These are phyloP conservation scores for Prunus davidiana DNA, from an alignment of 306 rosid genomes.

Conservation along the genomic window DNA sequence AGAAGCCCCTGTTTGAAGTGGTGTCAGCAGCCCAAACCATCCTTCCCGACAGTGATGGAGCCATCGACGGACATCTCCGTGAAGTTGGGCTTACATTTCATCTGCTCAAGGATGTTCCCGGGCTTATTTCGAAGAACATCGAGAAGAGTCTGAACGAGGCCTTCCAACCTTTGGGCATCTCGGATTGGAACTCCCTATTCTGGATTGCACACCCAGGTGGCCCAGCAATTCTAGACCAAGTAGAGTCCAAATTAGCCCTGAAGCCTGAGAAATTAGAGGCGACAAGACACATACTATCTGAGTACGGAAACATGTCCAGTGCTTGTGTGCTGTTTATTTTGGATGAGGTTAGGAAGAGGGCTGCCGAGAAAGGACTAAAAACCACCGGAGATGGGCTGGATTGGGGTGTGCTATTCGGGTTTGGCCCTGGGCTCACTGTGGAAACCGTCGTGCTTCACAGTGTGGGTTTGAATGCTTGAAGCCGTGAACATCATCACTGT, in stretches of 20 bases:
- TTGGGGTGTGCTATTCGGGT: conserved; percentile 26
- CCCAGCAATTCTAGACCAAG: conserved; percentile 18
- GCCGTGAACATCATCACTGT: background rate
- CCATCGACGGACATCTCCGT: background rate
- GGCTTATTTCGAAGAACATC: conserved; percentile 20
- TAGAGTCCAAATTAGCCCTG: conserved; percentile 6
- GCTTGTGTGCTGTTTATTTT: conserved; percentile 18
- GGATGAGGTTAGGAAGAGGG: conserved; percentile 20
- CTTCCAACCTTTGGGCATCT: conserved; percentile 7
- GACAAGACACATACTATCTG: conserved; percentile 2
- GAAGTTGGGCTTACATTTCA: conserved; percentile 18
- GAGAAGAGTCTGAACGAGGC: conserved; percentile 18
- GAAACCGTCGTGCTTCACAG: conserved; percentile 24
- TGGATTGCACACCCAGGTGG: conserved; percentile 29
- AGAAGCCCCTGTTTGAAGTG: conserved; percentile 13
- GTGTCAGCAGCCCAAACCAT: conserved; percentile 19
- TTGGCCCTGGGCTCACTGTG: conserved; percentile 21
- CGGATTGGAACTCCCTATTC: conserved; percentile 21
- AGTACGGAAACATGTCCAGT: conserved; percentile 26
- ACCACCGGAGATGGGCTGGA: conserved; percentile 19
- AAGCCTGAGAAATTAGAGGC: conserved; percentile 12
- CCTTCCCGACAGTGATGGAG: conserved; percentile 15
- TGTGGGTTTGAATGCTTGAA: conserved; percentile 1
- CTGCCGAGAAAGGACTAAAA: background rate
- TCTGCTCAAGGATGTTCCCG: conserved; percentile 15